Evolutionary conservation across 2,329 filamentous ascomycete species (phyloP), one percentile per base, ranked within the genome.

Genomic region (Fusarium papillatum): DNA sequence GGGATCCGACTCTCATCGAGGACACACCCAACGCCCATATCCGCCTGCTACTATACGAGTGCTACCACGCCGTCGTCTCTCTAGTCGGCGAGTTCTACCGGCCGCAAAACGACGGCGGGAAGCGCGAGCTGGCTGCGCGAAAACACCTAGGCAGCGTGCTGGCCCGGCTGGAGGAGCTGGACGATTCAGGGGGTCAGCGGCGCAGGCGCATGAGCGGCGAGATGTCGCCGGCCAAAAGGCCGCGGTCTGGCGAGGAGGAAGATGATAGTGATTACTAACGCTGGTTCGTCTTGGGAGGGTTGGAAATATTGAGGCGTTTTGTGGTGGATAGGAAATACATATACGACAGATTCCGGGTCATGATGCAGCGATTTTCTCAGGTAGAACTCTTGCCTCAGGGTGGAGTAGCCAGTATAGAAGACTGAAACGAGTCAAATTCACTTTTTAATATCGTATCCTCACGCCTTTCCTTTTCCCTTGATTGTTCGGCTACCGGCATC

Each of bases 1-100:
- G 48, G 5, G 13, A 39, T 6, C 68, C 73, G 53, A 80, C 50
- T 39, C 72, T 87, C 3, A 82, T 90, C 55, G 86, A 89, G 55
- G 86, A 87, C 70, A 78, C 79, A 24, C 82, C 83, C n/a, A 85
- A 86, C 68, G 85, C 85, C 0, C 77, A 82, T n/a, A 81, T 86
- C 4, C 86, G 90, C 14, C 77, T 90, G 9, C 80, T 92, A 3
- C 80, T 93, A 5, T 93, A 92, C 81, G 86, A 88, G 72, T 90
- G 88, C 77, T 92, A 91, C 78, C 89, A 91, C 73, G 87, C 89
- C 5, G 83, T 88, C 1, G 85, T 87, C 7, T 81, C 84, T 46
- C 86, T 92, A 7, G 90, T 91, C 4, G 84, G 82, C 38, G 89
- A 90, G 72, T 90, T 90, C 77, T 91, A 90, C 77, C 85, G 89